A percentile compares a stretch with the other conserved stretches of the same genome.
These are phyloP conservation scores for Apophysomyces sp. DNA, from an alignment of 371 early-diverging fungal genomes.

Conservation along the genomic window DNA sequence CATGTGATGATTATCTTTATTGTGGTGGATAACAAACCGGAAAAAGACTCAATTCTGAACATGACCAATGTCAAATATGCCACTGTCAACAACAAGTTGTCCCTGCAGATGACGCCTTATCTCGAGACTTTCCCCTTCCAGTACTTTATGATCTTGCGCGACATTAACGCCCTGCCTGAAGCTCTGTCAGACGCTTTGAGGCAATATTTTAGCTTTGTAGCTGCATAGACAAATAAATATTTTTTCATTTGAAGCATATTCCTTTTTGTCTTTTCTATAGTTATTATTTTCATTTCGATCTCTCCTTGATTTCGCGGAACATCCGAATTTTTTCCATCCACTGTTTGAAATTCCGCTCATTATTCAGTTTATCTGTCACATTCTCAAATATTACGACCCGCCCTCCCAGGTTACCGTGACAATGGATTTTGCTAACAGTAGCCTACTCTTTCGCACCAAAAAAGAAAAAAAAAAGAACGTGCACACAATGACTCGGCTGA, in stretches of 20 bases:
- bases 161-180: conserved; percentile 85
- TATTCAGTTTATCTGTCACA: too few species aligned
- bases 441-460: too few species aligned
- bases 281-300: too few species aligned
- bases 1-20: conserved; percentile 95
- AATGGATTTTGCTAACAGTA: too few species aligned
- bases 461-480: too few species aligned
- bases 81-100: conserved; percentile 61
- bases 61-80: conserved; percentile 87
- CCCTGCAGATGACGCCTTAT: conserved; percentile 81
- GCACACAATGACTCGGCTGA: too few species aligned
- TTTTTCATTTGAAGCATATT: not conserved
- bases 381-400: too few species aligned
- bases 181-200: conserved; percentile 91
- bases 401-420: too few species aligned
- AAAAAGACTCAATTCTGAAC: conserved; percentile 82
- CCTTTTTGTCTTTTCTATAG: too few species aligned
- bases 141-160: conserved; percentile 90
- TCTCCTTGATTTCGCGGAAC: too few species aligned
- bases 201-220: conserved; percentile 86
- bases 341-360: too few species aligned
- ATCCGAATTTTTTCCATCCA: too few species aligned
- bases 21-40: conserved; percentile 86
- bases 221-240: conserved; percentile 23
- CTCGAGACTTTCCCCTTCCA: conserved; percentile 98